Conservation (phyloP, 163 green algal species). For the Botryococcus braunii region DNA sequence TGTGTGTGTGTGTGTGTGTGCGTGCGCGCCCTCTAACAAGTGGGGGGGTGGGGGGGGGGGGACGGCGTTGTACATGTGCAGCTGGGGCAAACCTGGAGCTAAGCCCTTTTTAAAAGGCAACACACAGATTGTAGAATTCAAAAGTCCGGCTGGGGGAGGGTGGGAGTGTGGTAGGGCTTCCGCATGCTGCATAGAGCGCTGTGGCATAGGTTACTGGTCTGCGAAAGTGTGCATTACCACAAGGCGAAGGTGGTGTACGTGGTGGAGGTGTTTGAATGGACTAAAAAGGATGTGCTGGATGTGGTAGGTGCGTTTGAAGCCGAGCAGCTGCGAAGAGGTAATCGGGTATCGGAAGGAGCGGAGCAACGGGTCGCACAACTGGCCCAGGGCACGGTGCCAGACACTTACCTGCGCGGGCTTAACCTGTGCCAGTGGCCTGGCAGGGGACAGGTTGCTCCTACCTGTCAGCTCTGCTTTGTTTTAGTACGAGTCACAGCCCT, state of each 20-base stretch:
- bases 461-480: too few species aligned
- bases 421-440: constrained; percentile 64
- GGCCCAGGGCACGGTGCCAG: constrained; percentile 43
- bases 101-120: too few species aligned
- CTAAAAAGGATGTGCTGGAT: neutral
- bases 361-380: constrained; percentile 33
- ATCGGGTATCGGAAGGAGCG: constrained; percentile 3
- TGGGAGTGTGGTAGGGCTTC: too few species aligned
- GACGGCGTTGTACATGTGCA: too few species aligned
- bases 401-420: constrained; percentile 59
- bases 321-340: neutral
- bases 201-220: neutral
- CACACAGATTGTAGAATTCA: too few species aligned
- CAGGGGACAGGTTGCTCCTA: constrained; percentile 59
- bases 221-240: neutral
- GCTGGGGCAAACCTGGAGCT: too few species aligned
- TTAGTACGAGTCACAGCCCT: too few species aligned
- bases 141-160: too few species aligned
- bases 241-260: neutral
- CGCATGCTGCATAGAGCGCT: neutral
- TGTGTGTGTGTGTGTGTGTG: too few species aligned
- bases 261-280: neutral
- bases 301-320: neutral
- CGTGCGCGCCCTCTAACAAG: too few species aligned
- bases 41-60: too few species aligned